Percentiles rank a stretch among this genome's conserved stretches.
These are phyloP conservation scores for Notholithocarpus densiflorus DNA, from an alignment of 306 rosid genomes.

Conservation along the genomic window DNA sequence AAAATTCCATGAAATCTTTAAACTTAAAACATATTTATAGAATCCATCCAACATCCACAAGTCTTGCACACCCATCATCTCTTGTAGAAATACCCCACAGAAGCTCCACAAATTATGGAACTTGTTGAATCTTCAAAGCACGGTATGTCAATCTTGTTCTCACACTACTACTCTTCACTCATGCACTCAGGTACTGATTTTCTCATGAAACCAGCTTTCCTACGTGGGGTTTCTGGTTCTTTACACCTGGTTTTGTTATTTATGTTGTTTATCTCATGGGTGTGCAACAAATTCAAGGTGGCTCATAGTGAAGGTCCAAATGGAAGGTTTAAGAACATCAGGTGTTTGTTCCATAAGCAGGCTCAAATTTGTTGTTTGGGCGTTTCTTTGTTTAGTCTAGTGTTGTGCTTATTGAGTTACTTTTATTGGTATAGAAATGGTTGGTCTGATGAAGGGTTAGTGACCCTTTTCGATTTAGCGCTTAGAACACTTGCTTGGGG, in stretches of 20 bases:
- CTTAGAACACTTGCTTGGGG: conserved; percentile 46
- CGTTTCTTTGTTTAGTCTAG: conserved; percentile 37
- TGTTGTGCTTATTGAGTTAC: conserved; percentile 36
- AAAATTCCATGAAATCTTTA: no score
- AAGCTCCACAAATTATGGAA: neutral
- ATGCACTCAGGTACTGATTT: conserved; percentile 12
- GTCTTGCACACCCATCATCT: conserved; percentile 6
- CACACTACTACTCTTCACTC: neutral
- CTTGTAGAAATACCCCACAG: neutral
- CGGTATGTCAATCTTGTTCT: conserved; percentile 11
- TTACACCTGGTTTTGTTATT: conserved; percentile 30
- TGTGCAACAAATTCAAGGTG: conserved; percentile 12
- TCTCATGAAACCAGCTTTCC: conserved; percentile 37
- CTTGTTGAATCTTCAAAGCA: neutral
- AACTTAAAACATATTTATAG: no score
- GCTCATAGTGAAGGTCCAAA: conserved; percentile 20
- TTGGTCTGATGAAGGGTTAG: conserved; percentile 36
- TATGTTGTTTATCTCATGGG: conserved; percentile 17
- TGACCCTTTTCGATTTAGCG: conserved; percentile 39
- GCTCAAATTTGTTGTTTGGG: conserved; percentile 32
- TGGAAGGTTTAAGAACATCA: neutral
- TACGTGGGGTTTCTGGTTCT: conserved; percentile 22
- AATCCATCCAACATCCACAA: neutral
- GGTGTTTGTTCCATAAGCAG: neutral
- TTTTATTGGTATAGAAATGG: conserved; percentile 36